A percentile compares a stretch with the other conserved stretches of the same genome.
Evolutionary conservation across 2,329 filamentous ascomycete species (phyloP).

Genomic region (Fusarium subtropicale): DNA sequence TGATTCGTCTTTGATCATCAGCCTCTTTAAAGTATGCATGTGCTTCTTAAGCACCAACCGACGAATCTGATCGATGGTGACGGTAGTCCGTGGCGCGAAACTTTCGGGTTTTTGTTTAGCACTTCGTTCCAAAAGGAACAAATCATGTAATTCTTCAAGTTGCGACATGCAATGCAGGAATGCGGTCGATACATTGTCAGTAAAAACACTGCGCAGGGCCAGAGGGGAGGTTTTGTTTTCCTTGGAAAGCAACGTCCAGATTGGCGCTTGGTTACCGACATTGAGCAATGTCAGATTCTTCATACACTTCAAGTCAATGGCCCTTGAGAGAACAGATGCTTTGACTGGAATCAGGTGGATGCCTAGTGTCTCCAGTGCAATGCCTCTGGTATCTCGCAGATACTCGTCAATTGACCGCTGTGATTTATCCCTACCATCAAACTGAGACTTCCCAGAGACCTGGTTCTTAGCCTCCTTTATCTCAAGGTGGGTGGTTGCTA

Average conservation of each 20-base stretch:
- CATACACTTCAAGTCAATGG: conserved; percentile 68
- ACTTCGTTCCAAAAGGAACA: conserved; percentile 69
- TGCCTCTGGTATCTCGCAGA: conserved; percentile 67
- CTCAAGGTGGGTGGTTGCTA: conserved; percentile 53
- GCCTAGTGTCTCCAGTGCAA: conserved; percentile 65
- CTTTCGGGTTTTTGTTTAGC: conserved; percentile 64
- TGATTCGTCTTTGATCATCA: conserved; percentile 71
- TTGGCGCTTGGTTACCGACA: conserved; percentile 69
- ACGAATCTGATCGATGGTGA: conserved; percentile 69
- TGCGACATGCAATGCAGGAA: conserved; percentile 67
- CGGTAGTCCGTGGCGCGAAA: conserved; percentile 62
- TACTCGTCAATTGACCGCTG: conserved; percentile 61
- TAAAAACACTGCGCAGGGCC: conserved; percentile 68
- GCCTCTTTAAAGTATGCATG: conserved; percentile 61
- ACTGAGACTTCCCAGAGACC: conserved; percentile 39
- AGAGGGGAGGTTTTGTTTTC: conserved; percentile 65
- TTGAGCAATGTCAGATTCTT: conserved; percentile 70
- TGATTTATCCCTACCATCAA: conserved; percentile 26
- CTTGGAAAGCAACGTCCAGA: conserved; percentile 69
- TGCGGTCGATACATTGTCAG: conserved; percentile 68
- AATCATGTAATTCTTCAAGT: conserved; percentile 65
- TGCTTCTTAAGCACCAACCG: conserved; percentile 69
- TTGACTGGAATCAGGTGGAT: conserved; percentile 71
- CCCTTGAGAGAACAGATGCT: conserved; percentile 65
- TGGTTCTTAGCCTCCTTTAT: conserved; percentile 50